Base-by-base conservation (phyloP, 2,329 filamentous ascomycete genomes). In the Cercospora citrullina region DNA sequence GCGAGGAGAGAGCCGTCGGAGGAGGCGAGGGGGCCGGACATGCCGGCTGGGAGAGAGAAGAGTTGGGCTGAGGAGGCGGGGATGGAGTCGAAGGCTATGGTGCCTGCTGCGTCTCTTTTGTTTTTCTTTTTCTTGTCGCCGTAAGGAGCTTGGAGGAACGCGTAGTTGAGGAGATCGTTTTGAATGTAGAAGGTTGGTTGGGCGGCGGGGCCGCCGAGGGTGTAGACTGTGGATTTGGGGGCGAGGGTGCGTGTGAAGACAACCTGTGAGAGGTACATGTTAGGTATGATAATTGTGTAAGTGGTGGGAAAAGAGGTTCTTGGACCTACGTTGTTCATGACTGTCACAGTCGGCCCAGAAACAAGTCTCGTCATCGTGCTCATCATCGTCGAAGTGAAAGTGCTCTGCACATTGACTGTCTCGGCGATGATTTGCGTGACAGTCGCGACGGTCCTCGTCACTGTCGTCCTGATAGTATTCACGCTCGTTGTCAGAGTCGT, bases 141-240 rank as follows among this genome's bases (percentile, higher is more conserved):
- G 9, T 3, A 33, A 18, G 60, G 28, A 2, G 60, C 16, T 14
- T 10, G 30, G 2, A 63, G 60, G 45, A 23, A 55, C 0, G 45
- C 45, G 61, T 63, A 63, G 61, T 63, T 63, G 61, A 51, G 42
- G 3, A 18, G 28, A 6, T 63, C 61, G 31, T 63, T 63, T 55
- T 63, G 61, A 30, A 63, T 63, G 45, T 63, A 63, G 18, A 63
- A 63, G 8, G 61, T 63, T 21, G 61, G 61, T 18, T 18, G 39
- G 3, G 61, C 61, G 30, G 61, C 61, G 2, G 55, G 3, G 5
- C 55, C 55, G 55, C 14, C 12, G 45, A 63, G 45, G 28, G 30
- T 31, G 61, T 51, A 63, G 30, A 18, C 2, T n/a, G 61, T 63
- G 42, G 42, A 30, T 53, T 45, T 36, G 28, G 61, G 26, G 3